Conservation (phyloP, 345 rosid species). For the Melastoma malabathricum region DNA sequence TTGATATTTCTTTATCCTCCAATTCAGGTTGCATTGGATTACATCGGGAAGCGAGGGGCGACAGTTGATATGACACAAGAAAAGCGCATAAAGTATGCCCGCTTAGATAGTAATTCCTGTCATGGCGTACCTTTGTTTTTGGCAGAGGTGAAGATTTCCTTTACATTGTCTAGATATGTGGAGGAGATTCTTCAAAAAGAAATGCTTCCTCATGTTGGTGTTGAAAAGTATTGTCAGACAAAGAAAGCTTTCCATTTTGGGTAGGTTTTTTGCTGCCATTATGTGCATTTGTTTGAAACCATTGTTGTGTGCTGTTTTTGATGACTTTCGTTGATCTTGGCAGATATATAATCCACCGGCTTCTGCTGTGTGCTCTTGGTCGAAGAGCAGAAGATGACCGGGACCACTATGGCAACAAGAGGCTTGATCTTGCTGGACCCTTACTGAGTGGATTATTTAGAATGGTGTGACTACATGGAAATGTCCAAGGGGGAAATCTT, state of each 20-base stretch:
- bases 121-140: constrained; percentile 11
- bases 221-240: constrained; percentile 82
- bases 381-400: no score
- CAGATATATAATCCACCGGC: constrained; percentile 86
- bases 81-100: constrained; percentile 79
- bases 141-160: constrained; percentile 14
- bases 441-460: constrained; percentile 91
- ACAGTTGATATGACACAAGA: constrained; percentile 91
- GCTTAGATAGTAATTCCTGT: constrained; percentile 3
- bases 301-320: constrained; percentile 5
- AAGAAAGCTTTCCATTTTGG: constrained; percentile 96
- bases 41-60: constrained; percentile 93
- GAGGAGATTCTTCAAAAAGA: constrained; percentile 94
- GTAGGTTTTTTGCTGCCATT: constrained; percentile 19
- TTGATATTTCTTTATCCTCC: no score
- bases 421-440: no score
- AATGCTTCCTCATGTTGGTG: constrained; percentile 97
- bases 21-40: no score
- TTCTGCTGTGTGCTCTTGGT: constrained; percentile 83
- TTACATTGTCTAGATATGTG: constrained; percentile 59
- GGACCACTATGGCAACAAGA: no score
- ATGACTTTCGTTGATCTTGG: no score
- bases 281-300: background rate
- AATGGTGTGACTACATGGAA: no score
- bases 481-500: constrained; percentile 9